phyloP scores from a whole-genome alignment of 2,329 filamentous ascomycete species.

The Neofusicoccum sp. region DNA sequence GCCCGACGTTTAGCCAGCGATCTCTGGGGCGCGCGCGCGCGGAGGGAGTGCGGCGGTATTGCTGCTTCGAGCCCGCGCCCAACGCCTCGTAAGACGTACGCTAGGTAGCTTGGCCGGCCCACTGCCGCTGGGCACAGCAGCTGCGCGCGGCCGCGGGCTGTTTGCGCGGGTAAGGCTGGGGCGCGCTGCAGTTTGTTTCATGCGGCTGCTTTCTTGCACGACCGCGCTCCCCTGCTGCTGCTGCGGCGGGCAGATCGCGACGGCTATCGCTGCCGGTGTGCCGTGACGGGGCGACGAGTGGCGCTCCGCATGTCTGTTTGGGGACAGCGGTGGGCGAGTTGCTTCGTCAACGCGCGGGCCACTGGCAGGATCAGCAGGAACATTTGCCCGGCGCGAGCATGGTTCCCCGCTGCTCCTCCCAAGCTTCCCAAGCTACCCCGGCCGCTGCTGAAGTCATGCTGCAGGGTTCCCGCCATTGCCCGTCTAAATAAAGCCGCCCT shows the following conservation, averaged over 20 bases:
- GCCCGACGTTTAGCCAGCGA: conserved; percentile 6
- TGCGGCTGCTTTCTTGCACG: background rate
- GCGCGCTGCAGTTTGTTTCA: background rate
- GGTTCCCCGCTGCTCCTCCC: conserved; percentile 6
- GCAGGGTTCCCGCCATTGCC: background rate
- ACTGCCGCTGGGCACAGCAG: background rate
- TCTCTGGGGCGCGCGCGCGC: conserved; percentile 10
- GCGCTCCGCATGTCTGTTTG: background rate
- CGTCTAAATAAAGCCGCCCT: background rate
- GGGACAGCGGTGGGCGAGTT: background rate
- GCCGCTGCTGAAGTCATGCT: conserved; percentile 18
- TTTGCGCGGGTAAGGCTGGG: conserved; percentile 6
- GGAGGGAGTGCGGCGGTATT: background rate
- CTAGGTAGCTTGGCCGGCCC: conserved; percentile 5
- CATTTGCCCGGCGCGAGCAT: conserved; percentile 10
- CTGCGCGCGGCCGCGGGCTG: background rate
- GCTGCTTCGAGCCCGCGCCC: background rate
- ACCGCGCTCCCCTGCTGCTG: background rate
- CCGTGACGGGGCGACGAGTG: background rate
- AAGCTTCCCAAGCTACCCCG: conserved; percentile 8
- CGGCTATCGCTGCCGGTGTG: background rate
- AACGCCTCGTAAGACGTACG: background rate
- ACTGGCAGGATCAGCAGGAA: conserved; percentile 20
- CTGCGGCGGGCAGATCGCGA: background rate
- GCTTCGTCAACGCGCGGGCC: conserved; percentile 4